Percentiles rank a stretch among this genome's conserved stretches.
phyloP scores from a whole-genome alignment of 116 monocot species.

The Trichopus zeylanicus region DNA sequence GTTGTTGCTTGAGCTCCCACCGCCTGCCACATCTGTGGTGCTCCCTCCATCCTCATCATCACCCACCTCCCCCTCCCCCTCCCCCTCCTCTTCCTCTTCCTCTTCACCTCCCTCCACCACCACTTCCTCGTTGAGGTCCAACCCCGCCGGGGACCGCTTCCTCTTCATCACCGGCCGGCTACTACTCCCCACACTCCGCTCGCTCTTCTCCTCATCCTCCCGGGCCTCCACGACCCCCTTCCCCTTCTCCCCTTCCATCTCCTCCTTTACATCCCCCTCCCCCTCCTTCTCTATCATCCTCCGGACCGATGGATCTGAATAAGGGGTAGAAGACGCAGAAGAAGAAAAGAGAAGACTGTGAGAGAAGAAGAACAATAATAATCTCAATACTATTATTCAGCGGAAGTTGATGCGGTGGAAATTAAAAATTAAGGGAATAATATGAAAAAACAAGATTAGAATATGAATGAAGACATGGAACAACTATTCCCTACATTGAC shows the following conservation, averaged over 20 bases:
- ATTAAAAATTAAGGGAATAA: conserved; percentile 10
- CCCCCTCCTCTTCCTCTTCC: conserved; percentile 15
- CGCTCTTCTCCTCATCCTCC: conserved; percentile 23
- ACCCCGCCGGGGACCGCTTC: conserved; percentile 15
- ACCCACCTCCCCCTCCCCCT: conserved; percentile 11
- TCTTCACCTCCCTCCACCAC: background rate
- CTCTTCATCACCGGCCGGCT: background rate
- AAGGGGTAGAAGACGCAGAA: too few species aligned
- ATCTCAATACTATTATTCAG: conserved; percentile 17
- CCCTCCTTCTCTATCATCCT: conserved; percentile 12
- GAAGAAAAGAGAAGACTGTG: conserved; percentile 16
- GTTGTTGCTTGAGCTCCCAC: conserved; percentile 28
- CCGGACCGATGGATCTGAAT: too few species aligned
- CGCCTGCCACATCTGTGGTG: conserved; percentile 37
- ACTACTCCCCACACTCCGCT: conserved; percentile 5
- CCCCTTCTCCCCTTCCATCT: conserved; percentile 41
- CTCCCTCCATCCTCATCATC: conserved; percentile 26
- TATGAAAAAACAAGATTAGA: conserved; percentile 6
- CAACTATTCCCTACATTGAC: conserved; percentile 59
- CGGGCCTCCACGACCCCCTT: conserved; percentile 44
- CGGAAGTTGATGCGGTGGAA: conserved; percentile 11
- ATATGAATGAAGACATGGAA: conserved; percentile 20
- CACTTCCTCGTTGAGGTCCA: conserved; percentile 57
- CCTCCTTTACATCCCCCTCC: conserved; percentile 31
- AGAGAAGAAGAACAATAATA: conserved; percentile 20